phyloP scores from a whole-genome alignment of 805 yeast genomes.

The Wickerhamomyces canadensis region DNA sequence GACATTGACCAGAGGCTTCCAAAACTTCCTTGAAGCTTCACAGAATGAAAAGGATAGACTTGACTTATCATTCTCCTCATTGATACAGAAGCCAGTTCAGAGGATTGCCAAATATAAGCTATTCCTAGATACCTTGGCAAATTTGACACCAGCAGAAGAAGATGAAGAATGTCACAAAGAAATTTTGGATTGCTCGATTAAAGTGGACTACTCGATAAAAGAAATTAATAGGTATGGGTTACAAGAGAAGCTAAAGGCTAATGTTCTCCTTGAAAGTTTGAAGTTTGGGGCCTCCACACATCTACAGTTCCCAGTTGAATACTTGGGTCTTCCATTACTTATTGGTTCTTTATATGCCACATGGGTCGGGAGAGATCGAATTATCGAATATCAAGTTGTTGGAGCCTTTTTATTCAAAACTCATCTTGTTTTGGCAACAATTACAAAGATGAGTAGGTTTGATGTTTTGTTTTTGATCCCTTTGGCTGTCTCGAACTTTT shows the following conservation, averaged over 20 bases:
- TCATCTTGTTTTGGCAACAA: slow-evolving; percentile 37
- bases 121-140: slow-evolving; percentile 38
- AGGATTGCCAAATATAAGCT: slow-evolving; percentile 46
- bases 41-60: slow-evolving; percentile 30
- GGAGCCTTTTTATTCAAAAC: slow-evolving; percentile 45
- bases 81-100: slow-evolving; percentile 48
- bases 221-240: slow-evolving; percentile 26
- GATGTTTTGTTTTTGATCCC: slow-evolving; percentile 46
- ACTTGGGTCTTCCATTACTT: slow-evolving; percentile 40
- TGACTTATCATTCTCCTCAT: slow-evolving; percentile 49
- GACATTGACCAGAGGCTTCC: slow-evolving; percentile 26
- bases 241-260: slow-evolving; percentile 18
- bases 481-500: slow-evolving; percentile 28
- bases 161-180: slow-evolving; percentile 12
- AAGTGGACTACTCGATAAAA: slow-evolving; percentile 21
- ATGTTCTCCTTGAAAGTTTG: slow-evolving; percentile 13
- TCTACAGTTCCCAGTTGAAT: slow-evolving; percentile 33
- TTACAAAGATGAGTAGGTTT: slow-evolving; percentile 21
- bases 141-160: slow-evolving; percentile 22
- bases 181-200: slow-evolving; percentile 12
- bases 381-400: slow-evolving; percentile 14
- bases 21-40: slow-evolving; percentile 35
- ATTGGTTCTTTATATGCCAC: slow-evolving; percentile 37
- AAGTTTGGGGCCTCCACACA: slow-evolving; percentile 6
- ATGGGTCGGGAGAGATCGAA: slow-evolving; percentile 30